phyloP scores from a whole-genome alignment of 148 eudicot species.

The Chenopodium quinoa region DNA sequence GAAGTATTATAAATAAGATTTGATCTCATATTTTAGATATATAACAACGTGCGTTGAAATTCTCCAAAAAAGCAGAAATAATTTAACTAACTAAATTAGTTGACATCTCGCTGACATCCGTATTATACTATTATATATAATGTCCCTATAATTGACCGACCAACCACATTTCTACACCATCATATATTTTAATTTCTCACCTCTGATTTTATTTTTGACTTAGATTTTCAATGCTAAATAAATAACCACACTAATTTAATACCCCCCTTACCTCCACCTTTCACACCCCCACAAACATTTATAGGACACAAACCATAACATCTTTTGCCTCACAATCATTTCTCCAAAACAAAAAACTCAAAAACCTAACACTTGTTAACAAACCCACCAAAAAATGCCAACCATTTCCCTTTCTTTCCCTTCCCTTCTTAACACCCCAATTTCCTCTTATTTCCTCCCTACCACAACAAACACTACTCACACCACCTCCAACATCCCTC shows the following conservation, averaged over 20 bases:
- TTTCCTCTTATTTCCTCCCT: slow-evolving; percentile 10
- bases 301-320: slow-evolving; percentile 12
- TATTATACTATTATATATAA: too few relatives aligned
- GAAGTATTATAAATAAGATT: too few relatives aligned
- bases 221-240: not conserved
- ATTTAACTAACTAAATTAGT: too few relatives aligned
- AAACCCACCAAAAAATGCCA: slow-evolving; percentile 24
- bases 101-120: too few relatives aligned
- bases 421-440: slow-evolving; percentile 24
- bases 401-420: slow-evolving; percentile 23
- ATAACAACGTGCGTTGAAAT: too few relatives aligned
- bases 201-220: not conserved
- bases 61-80: too few relatives aligned
- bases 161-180: not conserved
- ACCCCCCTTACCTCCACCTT: not conserved
- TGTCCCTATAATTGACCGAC: not conserved
- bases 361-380: slow-evolving; percentile 18
- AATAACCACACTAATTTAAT: not conserved
- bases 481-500: not conserved
- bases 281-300: slow-evolving; percentile 5
- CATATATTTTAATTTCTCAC: not conserved
- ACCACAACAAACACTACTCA: not conserved
- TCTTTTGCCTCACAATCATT: not conserved
- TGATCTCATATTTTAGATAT: too few relatives aligned
- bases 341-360: not conserved